Evolutionary conservation across 2,329 filamentous ascomycete species (phyloP), one percentile per base, ranked within the genome.

Genomic region (Colletotrichum navitas): DNA sequence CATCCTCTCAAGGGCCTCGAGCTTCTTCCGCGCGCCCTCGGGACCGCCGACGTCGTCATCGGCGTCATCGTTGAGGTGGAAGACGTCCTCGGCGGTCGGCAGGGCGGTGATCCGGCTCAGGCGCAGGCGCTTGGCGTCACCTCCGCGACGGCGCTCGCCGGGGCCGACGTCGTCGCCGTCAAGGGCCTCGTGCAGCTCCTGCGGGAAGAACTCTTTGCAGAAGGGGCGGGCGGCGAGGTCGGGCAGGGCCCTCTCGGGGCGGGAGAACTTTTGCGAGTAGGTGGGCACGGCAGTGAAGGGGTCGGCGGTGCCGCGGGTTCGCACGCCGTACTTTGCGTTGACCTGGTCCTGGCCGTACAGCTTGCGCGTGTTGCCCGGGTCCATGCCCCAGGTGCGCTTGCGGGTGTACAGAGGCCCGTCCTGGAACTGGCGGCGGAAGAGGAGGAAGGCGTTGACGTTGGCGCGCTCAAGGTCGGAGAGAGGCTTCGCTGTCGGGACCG

Each of bases 261-360:
- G 83, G 45, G 84, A 80, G 76, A 90, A 89, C 68, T 84, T 84
- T 75, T 89, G 84, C 54, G 86, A 88, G 80, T 89, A 90, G 71
- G 85, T 86, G n/a, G 87, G 87, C 67, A 90, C 84, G 51, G 86
- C 83, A n/a, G 83, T 85, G 78, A 90, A 90, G 26, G 88, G 87
- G 77, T 90, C 88, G 61, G 87, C 76, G 16, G 85, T 88, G 47
- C 87, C 87, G 75, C 86, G 87, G 80, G 82, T 89, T 78, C 84
- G 85, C 75, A 86, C 80, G 54, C 71, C 86, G 80, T 87, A 90
- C 66, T 84, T 85, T 74, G 85, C 84, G 79, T 90, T 90, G 77
- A 86, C 80, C 79, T 90, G 88, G n/a, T 86, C 83, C 76, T 88
- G 87, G 74, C 87, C 87, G 79, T 90, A 90, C 77, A 76, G 80